phyloP scores from a whole-genome alignment of 768 basidiomycete genomes.

The Pleurotus platypus region DNA sequence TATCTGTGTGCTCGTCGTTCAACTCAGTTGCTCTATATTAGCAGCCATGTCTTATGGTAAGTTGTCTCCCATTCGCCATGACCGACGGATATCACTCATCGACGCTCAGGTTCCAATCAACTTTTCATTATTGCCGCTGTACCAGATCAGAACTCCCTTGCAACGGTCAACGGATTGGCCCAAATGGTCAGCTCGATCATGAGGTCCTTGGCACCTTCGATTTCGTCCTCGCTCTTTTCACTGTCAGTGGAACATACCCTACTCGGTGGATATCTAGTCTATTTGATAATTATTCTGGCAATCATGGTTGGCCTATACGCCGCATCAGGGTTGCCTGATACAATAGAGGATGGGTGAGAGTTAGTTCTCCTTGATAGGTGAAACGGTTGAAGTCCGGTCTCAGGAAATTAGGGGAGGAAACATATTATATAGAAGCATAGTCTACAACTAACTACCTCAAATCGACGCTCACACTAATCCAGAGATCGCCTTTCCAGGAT shows the following conservation, averaged over 20 bases:
- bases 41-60: conserved; percentile 33
- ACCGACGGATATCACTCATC: conserved; percentile 4
- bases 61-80: conserved; percentile 9
- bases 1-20: conserved; percentile 25
- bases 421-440: too few relatives aligned
- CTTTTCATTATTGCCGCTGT: conserved; percentile 39
- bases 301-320: not conserved
- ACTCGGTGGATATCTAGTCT: conserved; percentile 42
- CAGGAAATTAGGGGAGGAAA: too few relatives aligned
- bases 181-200: conserved; percentile 48
- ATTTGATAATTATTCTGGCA: conserved; percentile 25
- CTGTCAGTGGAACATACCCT: conserved; percentile 41
- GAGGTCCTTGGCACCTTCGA: conserved; percentile 49
- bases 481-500: conserved; percentile 65
- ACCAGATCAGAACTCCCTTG: conserved; percentile 39
- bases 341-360: not conserved
- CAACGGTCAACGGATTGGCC: conserved; percentile 50
- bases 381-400: not conserved
- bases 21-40: conserved; percentile 24
- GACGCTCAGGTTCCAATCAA: conserved; percentile 41
- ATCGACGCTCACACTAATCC: conserved; percentile 35
- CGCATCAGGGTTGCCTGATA: not conserved
- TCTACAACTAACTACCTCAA: too few relatives aligned
- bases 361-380: not conserved
- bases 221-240: conserved; percentile 56